These are phyloP conservation scores for Phlebopus sp. DNA, from an alignment of 1,284 basidiomycete species.

Conservation along the genomic window DNA sequence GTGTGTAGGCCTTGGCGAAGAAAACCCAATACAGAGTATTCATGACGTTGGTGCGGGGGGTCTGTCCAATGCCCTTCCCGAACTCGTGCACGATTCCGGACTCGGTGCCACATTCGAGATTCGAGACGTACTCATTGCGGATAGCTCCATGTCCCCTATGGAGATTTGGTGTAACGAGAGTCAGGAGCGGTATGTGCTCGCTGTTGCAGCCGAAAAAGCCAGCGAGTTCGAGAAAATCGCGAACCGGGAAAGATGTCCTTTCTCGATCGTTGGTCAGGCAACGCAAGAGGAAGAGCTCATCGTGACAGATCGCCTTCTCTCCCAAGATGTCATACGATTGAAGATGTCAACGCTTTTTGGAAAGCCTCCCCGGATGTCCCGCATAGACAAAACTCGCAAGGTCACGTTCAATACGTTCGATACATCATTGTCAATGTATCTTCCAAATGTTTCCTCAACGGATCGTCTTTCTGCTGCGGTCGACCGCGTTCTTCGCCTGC, in stretches of 20 bases:
- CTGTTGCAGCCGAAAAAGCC: constrained; percentile 63
- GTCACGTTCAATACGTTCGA: constrained; percentile 67
- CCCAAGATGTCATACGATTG: constrained; percentile 81
- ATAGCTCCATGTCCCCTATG: constrained; percentile 96
- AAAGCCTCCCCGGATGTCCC: constrained; percentile 92
- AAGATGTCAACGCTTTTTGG: constrained; percentile 97
- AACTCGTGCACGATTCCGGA: constrained; percentile 93
- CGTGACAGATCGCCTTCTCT: constrained; percentile 85
- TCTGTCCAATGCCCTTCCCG: constrained; percentile 93
- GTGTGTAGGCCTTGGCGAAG: constrained; percentile 66
- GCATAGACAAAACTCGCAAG: constrained; percentile 60
- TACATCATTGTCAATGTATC: constrained; percentile 64
- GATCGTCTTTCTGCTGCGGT: constrained; percentile 62
- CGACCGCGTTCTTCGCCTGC: constrained; percentile 84
- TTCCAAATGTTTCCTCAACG: constrained; percentile 40
- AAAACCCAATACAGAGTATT: constrained; percentile 91
- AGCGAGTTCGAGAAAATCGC: constrained; percentile 76
- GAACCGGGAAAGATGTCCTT: constrained; percentile 88
- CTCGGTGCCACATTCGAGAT: constrained; percentile 95
- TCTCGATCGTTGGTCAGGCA: constrained; percentile 86
- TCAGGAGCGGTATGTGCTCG: constrained; percentile 97
- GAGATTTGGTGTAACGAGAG: constrained; percentile 99
- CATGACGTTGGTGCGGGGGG: constrained; percentile 99
- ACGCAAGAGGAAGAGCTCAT: constrained; percentile 81
- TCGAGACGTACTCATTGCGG: constrained; percentile 88